Base-by-base conservation (phyloP, 2,329 filamentous ascomycete species). In the Ascochyta clinopodiicola region DNA sequence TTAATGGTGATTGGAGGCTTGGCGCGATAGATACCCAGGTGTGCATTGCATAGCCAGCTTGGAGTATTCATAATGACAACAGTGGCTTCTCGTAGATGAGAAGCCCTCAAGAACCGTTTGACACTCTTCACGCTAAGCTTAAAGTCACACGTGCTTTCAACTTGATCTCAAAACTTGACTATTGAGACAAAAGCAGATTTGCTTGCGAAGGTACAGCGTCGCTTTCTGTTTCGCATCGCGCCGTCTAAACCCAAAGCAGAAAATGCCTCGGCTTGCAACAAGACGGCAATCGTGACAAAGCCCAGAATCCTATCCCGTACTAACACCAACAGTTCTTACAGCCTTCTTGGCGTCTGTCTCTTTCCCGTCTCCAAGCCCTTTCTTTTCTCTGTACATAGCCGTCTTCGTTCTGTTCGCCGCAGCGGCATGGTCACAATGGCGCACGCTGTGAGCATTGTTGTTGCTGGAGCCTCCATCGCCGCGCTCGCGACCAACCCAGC, bases 391-490 rank as follows among this genome's bases (percentile, higher is more conserved):
- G 38, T 40, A 40, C 22, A 31, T 17, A 12, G 1, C 2, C 5
- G 1, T 17, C 4, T 12, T 2, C 5, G 3, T n/a, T n/a, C 21
- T 13, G 9, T 38, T 38, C 3, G 4, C 3, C 2, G 6, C 22
- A 15, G 7, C 37, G 25, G 31, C 31, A 51, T 56, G 52, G 46
- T 56, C 43, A 63, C 54, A 36, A 68, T 68, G 64, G 56, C 57
- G 31, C 64, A 66, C 19, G 47, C 45, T 27, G 25, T 51, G 27
- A 63, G 64, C 56, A 59, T 64, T 29, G 53, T 67, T 31, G 51
- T 62, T 50, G 62, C 61, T 38, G 63, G 62, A 40, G 61, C 62
- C 37, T 67, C 64, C 21, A 40, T 57, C 29, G 47, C 44, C 10
- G 48, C 48, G 7, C 6, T 51, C 13, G 53, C 44, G 17, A 44